Base-by-base conservation (phyloP, 345 rosid genomes). In the Eucalyptus polyanthemos region DNA sequence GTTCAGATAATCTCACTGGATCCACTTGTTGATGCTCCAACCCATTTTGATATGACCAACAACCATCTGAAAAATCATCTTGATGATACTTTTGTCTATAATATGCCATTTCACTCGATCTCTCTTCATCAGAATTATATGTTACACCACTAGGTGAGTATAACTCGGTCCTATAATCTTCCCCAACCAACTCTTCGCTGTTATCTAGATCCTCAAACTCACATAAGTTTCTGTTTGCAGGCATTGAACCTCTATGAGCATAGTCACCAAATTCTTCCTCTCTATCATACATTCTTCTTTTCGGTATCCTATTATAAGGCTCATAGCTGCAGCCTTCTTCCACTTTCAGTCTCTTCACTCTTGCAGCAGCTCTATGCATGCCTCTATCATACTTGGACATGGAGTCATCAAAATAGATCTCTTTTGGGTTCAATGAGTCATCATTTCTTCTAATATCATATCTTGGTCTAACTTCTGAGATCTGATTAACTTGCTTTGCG, bases 391-490 rank as follows among this genome's bases (percentile, higher is more conserved):
- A 91, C 56, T 81, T 85, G 27, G 89, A 86, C 88, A 88, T 69
- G 56, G 90, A 87, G 76, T 92, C 87, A 62, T 88, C 89, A 89
- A 91, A 88, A 88, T 65, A 86, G 88, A 89, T 92, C 88, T 92
- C 93, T 49, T 88, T 89, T 85, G 49, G 94, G 92, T 86, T 88
- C 86, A 86, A 90, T 83, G 93, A 92, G 56, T 91, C 92, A 50
- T 92, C 91, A 60, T 89, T 92, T 92, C 93, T 90, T 86, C 91
- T 93, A 90, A 91, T 92, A 91, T 90, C 93, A 89, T 90, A 87
- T 91, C 92, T 90, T 60, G 93, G 87, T 89, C 94, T 92, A 67
- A 90, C 80, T 91, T 93, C 89, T 87, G 93, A 91, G 85, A 81
- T 60, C 86, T 87, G 47, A 86, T 67, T 80, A 86, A 4, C 44